phyloP scores from a whole-genome alignment of 345 rosid species.

The Iberis pinnata region DNA sequence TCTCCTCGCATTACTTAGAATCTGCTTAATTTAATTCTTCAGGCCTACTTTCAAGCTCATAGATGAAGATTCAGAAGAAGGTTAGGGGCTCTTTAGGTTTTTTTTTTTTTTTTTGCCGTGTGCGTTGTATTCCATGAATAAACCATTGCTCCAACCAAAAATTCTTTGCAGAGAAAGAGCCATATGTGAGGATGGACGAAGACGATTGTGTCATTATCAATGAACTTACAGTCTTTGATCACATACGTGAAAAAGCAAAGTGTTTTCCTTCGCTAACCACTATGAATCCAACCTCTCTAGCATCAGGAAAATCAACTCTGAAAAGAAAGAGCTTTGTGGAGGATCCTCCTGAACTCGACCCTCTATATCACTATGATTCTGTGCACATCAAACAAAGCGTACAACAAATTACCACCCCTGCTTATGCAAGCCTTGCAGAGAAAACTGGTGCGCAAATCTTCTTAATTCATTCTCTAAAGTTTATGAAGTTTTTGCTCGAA shows the following conservation, averaged over 20 bases:
- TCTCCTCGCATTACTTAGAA: background rate
- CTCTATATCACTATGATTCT: constrained; percentile 29
- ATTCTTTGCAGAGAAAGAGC: constrained; percentile 31
- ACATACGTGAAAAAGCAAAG: constrained; percentile 78
- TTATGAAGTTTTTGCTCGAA: background rate
- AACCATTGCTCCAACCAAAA: constrained; percentile 12
- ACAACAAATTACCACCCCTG: constrained; percentile 20
- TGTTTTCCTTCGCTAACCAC: constrained; percentile 45
- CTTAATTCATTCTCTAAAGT: background rate
- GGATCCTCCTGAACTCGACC: constrained; percentile 35
- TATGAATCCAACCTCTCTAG: constrained; percentile 33
- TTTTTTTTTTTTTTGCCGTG: background rate
- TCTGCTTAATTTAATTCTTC: constrained; percentile 25
- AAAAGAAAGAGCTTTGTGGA: constrained; percentile 41
- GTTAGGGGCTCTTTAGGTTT: constrained; percentile 28
- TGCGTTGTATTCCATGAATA: constrained; percentile 4
- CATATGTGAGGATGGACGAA: constrained; percentile 32
- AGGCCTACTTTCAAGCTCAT: constrained; percentile 93
- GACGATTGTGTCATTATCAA: constrained; percentile 48
- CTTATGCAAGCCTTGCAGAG: constrained; percentile 28
- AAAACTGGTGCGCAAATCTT: constrained; percentile 33
- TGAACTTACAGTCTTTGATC: constrained; percentile 61
- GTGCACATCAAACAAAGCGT: no score
- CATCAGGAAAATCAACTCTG: constrained; percentile 37
- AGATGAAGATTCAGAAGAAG: constrained; percentile 72